phyloP scores from a whole-genome alignment of 2,329 filamentous ascomycete species.

The Fusarium sp. region DNA sequence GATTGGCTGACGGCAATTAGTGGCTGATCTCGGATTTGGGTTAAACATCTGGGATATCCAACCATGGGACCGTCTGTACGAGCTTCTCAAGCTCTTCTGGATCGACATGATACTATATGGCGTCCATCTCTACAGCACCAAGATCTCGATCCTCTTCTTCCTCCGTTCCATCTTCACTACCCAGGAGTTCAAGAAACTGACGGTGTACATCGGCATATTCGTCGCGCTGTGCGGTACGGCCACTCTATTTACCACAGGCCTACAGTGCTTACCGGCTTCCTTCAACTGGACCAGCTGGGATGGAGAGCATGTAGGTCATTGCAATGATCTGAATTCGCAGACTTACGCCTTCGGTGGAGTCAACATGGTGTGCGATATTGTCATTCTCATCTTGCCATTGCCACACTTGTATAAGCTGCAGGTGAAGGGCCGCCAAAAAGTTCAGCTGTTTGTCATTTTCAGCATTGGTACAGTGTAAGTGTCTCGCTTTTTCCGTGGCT shows the following conservation, averaged over 20 bases:
- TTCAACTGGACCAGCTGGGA: conserved; percentile 38
- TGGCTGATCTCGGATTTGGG: conserved; percentile 35
- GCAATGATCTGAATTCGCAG: conserved; percentile 35
- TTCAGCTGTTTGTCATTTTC: conserved; percentile 36
- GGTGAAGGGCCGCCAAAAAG: conserved; percentile 32
- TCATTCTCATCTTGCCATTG: conserved; percentile 28
- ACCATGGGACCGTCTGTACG: conserved; percentile 27
- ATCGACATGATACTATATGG: conserved; percentile 41
- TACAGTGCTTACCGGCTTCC: conserved; percentile 34
- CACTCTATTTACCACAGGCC: conserved; percentile 27
- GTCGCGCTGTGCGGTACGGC: conserved; percentile 20
- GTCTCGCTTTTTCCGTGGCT: rapidly evolving
- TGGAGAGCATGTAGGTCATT: conserved; percentile 23
- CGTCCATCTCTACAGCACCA: conserved; percentile 37
- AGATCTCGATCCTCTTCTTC: conserved; percentile 36
- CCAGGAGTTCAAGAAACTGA: conserved; percentile 16
- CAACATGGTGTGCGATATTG: conserved; percentile 32
- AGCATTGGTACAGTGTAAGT: conserved; percentile 32
- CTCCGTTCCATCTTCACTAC: conserved; percentile 28
- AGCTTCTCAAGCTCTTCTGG: conserved; percentile 36
- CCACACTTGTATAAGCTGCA: conserved; percentile 29
- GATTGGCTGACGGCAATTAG: not conserved
- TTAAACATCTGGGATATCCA: conserved; percentile 33
- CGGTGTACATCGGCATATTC: conserved; percentile 17
- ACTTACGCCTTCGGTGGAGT: conserved; percentile 37